Base-by-base conservation (phyloP, 768 basidiomycete species). In the Agaricus sinodeliciosus region DNA sequence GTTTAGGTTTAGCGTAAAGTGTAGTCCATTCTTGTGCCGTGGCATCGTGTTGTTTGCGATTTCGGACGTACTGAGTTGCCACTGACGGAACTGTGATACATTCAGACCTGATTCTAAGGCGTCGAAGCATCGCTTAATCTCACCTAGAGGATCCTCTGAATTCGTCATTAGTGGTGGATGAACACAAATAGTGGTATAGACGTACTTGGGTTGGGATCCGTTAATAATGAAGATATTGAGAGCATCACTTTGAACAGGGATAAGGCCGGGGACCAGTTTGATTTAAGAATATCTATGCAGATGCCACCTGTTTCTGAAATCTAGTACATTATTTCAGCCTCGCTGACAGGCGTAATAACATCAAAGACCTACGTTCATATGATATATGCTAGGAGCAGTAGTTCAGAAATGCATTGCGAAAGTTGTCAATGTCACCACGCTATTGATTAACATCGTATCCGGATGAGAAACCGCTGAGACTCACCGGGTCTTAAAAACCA, bases 201-300 rank as follows among this genome's bases (percentile, higher is more conserved):
- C 89, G 55, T 64, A 92, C 91, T 78, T 1, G 94, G 94, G 71
- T 97, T 97, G 0, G 94, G 94, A 60, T 96, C 94, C 9, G 92
- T 94, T 46, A 97, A 74, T 9, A 97, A 80, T 0, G 92, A 94
- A 0, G 92, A 94, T 3, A 97, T 78, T 25, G 92, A 94, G 16
- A 97, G 80, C 68, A 97, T 85, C 62, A 95, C 89, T 73, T 97
- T 96, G 76, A 90, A 94, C 44, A 97, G 73, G 2, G 92, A 94
- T 18, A 97, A 69, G 2, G 94, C 94, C 6, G 94, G 94, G 1
- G 90, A 94, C 94, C 94, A 97, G 61, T 90, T 88, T 62, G 83
- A 79, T 71, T 97, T 96, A 54, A 97, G 78, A 47, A 95, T 91
- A 69, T 96, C 89, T 59, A 93, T 88, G 62, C 89, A 92, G 49